Evolutionary conservation across 2,329 filamentous ascomycete species (phyloP).

Genomic region (Akanthomyces lecanii): DNA sequence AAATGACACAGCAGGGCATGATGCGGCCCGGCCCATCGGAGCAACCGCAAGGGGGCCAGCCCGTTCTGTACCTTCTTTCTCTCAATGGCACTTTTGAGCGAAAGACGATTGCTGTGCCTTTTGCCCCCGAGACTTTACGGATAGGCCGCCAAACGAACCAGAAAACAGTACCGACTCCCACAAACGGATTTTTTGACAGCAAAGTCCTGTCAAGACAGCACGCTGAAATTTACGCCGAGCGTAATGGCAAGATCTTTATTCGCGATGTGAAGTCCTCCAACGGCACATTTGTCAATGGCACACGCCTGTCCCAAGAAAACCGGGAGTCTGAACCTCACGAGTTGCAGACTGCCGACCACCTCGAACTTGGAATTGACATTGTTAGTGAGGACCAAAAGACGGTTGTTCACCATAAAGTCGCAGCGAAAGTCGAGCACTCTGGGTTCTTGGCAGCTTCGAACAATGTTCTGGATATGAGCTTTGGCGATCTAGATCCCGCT

Average conservation of each 20-base stretch:
- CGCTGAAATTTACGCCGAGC: constrained; percentile 88
- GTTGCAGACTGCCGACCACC: constrained; percentile 81
- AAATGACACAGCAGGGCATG: constrained; percentile 42
- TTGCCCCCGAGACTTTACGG: constrained; percentile 85
- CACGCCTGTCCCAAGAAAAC: constrained; percentile 86
- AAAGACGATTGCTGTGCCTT: constrained; percentile 92
- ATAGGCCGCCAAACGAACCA: constrained; percentile 97
- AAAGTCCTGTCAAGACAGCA: constrained; percentile 96
- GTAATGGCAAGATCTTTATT: constrained; percentile 87
- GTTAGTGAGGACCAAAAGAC: constrained; percentile 98
- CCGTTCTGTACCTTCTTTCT: constrained; percentile 79
- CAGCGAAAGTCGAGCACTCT: constrained; percentile 92
- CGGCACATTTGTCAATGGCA: constrained; percentile 94
- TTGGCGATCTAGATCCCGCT: constrained; percentile 83
- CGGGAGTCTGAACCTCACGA: constrained; percentile 95
- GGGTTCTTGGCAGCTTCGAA: constrained; percentile 72
- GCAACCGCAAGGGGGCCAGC: constrained; percentile 59
- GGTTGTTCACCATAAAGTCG: constrained; percentile 96
- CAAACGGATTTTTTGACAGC: constrained; percentile 96
- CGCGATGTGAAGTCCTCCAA: constrained; percentile 98
- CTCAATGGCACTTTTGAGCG: constrained; percentile 96
- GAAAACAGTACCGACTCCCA: constrained; percentile 84
- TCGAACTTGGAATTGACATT: constrained; percentile 96
- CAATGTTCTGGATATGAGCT: constrained; percentile 82
- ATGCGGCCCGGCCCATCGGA: constrained; percentile 62